Evolutionary conservation across 495 filamentous ascomycete species (phyloP), one percentile per base, ranked within the genome.

Genomic region (Hypoxylon lienhwacheense): DNA sequence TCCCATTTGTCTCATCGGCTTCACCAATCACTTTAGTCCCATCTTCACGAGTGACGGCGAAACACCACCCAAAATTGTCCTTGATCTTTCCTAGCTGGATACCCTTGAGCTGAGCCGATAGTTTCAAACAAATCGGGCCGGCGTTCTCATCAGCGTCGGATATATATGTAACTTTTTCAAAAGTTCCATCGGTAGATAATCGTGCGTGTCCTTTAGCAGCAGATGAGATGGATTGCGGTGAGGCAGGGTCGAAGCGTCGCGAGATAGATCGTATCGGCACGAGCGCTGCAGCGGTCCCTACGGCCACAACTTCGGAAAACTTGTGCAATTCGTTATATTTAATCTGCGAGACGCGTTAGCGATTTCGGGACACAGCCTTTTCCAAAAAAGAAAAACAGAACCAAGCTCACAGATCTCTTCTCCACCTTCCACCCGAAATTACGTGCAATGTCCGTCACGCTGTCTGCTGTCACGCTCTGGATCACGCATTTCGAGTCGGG

Each of bases 211-310:
- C 40, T 44, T 68, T 67, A 8, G 50, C 50, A 3, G 47, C 44
- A 17, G 66, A 55, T 7, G 64, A 61, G 15, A 71, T 70, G 19
- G 65, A 72, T 12, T 67, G 59, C 4, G 64, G 60, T 0, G 70
- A 77, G 3, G 79, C 81, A 8, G 69, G 53, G 36, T 45, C 44
- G 32, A 69, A 44, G 55, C 77, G 79, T 66, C 87, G 84, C 1
- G 87, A 89, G 57, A 98, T 95, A 40, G 86, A 91, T 43, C 84
- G 84, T 65, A 98, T 89, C 1, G 93, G 93, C 7, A 97, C 90
- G 33, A 98, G 74, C 1, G 90, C 88, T 0, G 92, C 93, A 3
- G 93, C 93, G 0, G 93, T 98, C 0, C 93, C 93, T 1, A 89
- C 90, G 2, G 92, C 93, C 71, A 96, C 80, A 14, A 98, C 84